Conservation (phyloP, 139 green algal genomes). For the Micractinium sp. region DNA sequence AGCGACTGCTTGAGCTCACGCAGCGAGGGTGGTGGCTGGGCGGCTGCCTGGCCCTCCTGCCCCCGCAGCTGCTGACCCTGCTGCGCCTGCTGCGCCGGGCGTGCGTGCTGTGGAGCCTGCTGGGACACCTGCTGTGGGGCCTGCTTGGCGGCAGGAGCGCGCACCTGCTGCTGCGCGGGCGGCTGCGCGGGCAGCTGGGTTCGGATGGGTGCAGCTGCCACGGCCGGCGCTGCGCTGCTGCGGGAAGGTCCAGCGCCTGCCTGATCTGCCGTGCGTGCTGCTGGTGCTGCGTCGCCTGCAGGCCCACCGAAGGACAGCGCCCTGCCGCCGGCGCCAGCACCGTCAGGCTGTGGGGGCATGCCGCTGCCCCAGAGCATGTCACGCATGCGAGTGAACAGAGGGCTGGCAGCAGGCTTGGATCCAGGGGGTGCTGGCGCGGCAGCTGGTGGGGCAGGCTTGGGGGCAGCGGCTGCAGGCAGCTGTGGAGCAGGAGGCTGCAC, state of each 20-base stretch:
- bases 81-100: not conserved
- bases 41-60: not conserved
- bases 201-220: not conserved
- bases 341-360: not conserved
- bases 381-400: not conserved
- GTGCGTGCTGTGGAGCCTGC: not conserved
- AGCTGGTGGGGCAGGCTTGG: not conserved
- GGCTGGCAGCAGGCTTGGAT: slow-evolving; percentile 13
- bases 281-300: not conserved
- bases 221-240: not conserved
- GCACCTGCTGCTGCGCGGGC: not conserved
- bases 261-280: not conserved
- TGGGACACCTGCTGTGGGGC: not conserved
- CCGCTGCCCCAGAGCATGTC: not conserved
- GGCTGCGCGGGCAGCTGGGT: not conserved
- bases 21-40: not conserved
- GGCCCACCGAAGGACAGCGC: not conserved
- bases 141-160: not conserved
- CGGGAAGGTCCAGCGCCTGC: not conserved
- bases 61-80: not conserved
- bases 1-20: not conserved
- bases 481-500: too few relatives aligned
- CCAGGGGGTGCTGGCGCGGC: not conserved
- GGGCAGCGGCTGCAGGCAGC: not conserved
- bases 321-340: not conserved